Evolutionary conservation across 306 rosid species (phyloP).

Genomic region (Erythrophleum fordii): DNA sequence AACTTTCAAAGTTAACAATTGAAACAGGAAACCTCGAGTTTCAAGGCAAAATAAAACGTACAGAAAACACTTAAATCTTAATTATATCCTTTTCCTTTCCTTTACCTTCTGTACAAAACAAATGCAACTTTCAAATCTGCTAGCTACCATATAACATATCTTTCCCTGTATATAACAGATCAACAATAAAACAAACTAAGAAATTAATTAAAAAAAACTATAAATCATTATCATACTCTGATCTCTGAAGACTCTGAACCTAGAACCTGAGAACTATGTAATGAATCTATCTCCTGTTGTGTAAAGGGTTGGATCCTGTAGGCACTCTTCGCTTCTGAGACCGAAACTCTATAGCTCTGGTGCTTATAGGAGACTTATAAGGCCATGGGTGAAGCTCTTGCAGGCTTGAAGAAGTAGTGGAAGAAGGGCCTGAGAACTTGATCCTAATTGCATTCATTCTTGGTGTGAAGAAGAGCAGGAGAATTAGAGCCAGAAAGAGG

Average conservation of each 20-base stretch:
- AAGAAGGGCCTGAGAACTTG: slow-evolving; percentile 53
- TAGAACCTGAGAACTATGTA: slow-evolving; percentile 33
- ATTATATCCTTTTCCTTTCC: slow-evolving; percentile 16
- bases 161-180: neutral
- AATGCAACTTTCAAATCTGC: neutral
- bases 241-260: neutral
- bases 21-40: no score
- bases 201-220: slow-evolving; percentile 25
- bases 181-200: slow-evolving; percentile 15
- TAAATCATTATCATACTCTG: slow-evolving; percentile 18
- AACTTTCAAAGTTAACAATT: no score
- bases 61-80: neutral
- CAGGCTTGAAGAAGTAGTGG: slow-evolving; percentile 39
- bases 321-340: slow-evolving; percentile 82
- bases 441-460: slow-evolving; percentile 42
- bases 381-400: slow-evolving; percentile 50
- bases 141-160: slow-evolving; percentile 15
- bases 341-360: slow-evolving; percentile 37
- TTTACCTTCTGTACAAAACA: slow-evolving; percentile 51
- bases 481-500: slow-evolving; percentile 23
- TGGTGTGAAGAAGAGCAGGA: slow-evolving; percentile 55
- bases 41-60: neutral
- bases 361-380: slow-evolving; percentile 30
- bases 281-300: slow-evolving; percentile 75
- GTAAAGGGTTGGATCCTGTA: slow-evolving; percentile 94